These are phyloP conservation scores for Colletotrichum liaoningense DNA, from an alignment of 2,329 filamentous ascomycete species.

Conservation along the genomic window DNA sequence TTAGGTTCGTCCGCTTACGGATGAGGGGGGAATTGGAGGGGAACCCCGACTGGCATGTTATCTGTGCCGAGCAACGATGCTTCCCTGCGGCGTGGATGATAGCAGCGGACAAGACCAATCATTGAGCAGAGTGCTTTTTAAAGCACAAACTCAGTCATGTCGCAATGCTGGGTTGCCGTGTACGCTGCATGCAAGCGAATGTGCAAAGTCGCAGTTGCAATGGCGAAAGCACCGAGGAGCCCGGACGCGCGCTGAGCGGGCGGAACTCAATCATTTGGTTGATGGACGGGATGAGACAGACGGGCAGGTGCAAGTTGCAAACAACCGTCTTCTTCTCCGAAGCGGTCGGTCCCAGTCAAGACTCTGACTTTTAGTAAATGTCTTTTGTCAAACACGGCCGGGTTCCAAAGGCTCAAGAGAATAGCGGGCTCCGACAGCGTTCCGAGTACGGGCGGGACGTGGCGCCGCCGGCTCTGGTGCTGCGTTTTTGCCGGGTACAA, in stretches of 20 bases:
- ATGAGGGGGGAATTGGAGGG: background rate
- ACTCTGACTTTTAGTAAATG: background rate
- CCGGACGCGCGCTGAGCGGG: background rate
- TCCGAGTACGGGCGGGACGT: background rate
- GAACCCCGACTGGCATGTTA: conserved; percentile 9
- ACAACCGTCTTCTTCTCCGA: background rate
- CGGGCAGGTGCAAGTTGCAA: background rate
- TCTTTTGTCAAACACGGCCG: background rate
- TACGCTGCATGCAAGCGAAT: conserved; percentile 17
- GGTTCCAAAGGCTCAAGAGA: background rate
- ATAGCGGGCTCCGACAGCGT: background rate
- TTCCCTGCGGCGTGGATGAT: conserved; percentile 1
- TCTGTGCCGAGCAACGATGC: conserved; percentile 15
- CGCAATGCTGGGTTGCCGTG: background rate
- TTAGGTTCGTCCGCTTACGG: conserved; percentile 33
- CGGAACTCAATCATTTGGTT: background rate
- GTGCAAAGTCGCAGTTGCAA: conserved; percentile 1
- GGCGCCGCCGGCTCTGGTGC: background rate
- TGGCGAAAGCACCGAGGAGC: conserved; percentile 10
- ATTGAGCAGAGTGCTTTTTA: background rate
- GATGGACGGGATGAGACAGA: background rate
- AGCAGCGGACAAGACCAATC: background rate
- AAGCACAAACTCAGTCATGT: conserved; percentile 16
- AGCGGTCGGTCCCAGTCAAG: background rate
- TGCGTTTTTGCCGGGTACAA: background rate